Conservation (phyloP, 129 eudicot species). For the Rutidosis leptorrhynchoides region DNA sequence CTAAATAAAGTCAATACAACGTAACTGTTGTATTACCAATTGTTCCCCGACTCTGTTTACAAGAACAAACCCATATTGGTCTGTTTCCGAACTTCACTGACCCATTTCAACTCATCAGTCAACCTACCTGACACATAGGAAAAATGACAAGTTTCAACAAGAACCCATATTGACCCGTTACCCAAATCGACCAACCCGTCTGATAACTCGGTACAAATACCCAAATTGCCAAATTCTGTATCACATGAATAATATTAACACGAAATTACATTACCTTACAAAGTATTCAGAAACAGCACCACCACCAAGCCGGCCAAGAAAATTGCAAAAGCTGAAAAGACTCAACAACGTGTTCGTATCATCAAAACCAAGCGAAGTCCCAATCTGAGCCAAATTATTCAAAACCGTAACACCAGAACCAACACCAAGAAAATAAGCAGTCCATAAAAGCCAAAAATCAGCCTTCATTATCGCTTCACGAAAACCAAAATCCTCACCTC, state of each 20-base stretch:
- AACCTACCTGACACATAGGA: not conserved
- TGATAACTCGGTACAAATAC: not conserved
- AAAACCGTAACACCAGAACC: slow-evolving; percentile 90
- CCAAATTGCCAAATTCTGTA: not conserved
- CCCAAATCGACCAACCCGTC: not conserved
- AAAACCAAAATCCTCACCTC: slow-evolving; percentile 85
- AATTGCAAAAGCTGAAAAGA: slow-evolving; percentile 83
- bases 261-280: slow-evolving; percentile 65
- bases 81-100: not conserved
- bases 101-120: not conserved
- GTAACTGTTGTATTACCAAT: too few relatives aligned
- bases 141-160: not conserved
- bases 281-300: slow-evolving; percentile 86
- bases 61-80: not conserved
- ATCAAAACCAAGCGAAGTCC: slow-evolving; percentile 53
- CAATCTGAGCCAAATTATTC: slow-evolving; percentile 93
- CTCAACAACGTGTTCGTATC: slow-evolving; percentile 70
- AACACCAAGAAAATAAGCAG: slow-evolving; percentile 75
- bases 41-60: too few relatives aligned
- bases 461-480: slow-evolving; percentile 81
- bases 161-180: not conserved
- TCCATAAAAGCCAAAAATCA: slow-evolving; percentile 94
- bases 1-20: too few relatives aligned
- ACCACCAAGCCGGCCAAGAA: slow-evolving; percentile 85
- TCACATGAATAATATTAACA: not conserved